Base-by-base conservation (phyloP, 83 land plant species). In the Picea abies region DNA sequence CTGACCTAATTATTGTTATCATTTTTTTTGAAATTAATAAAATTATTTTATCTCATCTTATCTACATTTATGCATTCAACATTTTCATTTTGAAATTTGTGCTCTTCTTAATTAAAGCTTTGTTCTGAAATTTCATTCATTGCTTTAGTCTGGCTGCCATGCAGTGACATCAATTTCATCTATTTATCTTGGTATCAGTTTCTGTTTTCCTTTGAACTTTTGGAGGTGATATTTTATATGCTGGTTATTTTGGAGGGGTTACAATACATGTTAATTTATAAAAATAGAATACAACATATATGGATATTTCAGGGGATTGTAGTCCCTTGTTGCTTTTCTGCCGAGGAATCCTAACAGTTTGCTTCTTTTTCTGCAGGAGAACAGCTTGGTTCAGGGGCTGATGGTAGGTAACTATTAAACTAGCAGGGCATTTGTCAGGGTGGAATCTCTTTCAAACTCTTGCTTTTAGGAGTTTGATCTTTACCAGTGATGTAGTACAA, bases 361-460 rank as follows among this genome's bases (percentile, higher is more conserved):
- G 49, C 17, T 41, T 79, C 29, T 72, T 25, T 66, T 79, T 60
- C 12, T 89, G 88, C 99, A 97, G 99, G 99, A 81, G 94, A 97
- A 78, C 89, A 82, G 29, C 98, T 97, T 70, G 99, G 97, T 60
- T 97, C 99, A 41, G 99, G 99, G 81, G 99, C 97, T 75, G 99
- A 96, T 90, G 99, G 99, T 97, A 91, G 56, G 94, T 52, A 44
- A 56, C 19, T 75, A 75, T 75, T 75, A 15, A 17, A 22, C 26
- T 6, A 25, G 58, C 47, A 23, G 39, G n/a, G 23, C 6, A 56
- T 20, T 20, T 47, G 23, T 11, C 60, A 75, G 47, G 19, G 12
- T 75, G 26, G 14, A 56, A 56, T 12, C 26, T 47, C 56, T 47
- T 44, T 75, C 29, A 56, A 56, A 56, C 14, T 56, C 60, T 56